These are phyloP conservation scores for rapeseed (Brassica napus) DNA, from an alignment of 345 rosid species.

Conservation along the genomic window Da-Ae NC_063447.1:53616501-53617000, in stretches of 20 bases:
- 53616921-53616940: slow-evolving; percentile 25
- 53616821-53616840: background rate
- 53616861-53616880: slow-evolving; percentile 24
- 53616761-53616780: slow-evolving; percentile 16
- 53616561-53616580: slow-evolving; percentile 62
- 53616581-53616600: slow-evolving; percentile 67
- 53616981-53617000: slow-evolving; percentile 2
- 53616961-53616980: slow-evolving; percentile 29
- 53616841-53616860: background rate
- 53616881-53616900: slow-evolving; percentile 13
- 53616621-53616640: slow-evolving; percentile 70
- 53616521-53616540: slow-evolving; percentile 47
- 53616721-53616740: slow-evolving; percentile 24
- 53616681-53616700: slow-evolving; percentile 29
- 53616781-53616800: background rate
- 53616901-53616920: slow-evolving; percentile 16
- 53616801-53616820: slow-evolving; percentile 35
- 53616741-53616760: slow-evolving; percentile 13
- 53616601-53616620: slow-evolving; percentile 50
- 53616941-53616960: slow-evolving; percentile 18
- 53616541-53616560: slow-evolving; percentile 58
- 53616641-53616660: background rate
- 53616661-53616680: slow-evolving; percentile 37
- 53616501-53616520: slow-evolving; percentile 41
- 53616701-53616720: slow-evolving; percentile 37